Conservation (phyloP, 2,329 filamentous ascomycete species). For the Diaporthe citriasiana region DNA sequence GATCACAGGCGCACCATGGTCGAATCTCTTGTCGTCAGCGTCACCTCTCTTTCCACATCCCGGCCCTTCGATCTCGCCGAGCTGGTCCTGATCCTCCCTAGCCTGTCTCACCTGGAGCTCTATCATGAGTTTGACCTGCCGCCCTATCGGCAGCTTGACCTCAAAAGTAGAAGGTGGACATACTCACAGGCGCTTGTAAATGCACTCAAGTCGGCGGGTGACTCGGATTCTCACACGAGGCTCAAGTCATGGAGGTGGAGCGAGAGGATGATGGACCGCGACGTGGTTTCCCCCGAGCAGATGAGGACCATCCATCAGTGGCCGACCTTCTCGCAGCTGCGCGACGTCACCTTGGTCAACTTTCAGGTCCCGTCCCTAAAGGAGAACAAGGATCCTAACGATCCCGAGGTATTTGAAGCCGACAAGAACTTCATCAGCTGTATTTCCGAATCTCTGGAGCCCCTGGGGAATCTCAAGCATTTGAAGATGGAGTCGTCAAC, state of each 20-base stretch:
- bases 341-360: conserved; percentile 72
- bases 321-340: conserved; percentile 69
- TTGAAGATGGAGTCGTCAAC: conserved; percentile 83
- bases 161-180: conserved; percentile 72
- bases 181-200: conserved; percentile 78
- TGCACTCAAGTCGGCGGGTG: conserved; percentile 66
- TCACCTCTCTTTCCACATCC: conserved; percentile 69
- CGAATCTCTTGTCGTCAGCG: conserved; percentile 77
- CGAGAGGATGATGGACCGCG: conserved; percentile 63
- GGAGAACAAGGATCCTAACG: conserved; percentile 52
- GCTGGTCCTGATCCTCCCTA: conserved; percentile 75
- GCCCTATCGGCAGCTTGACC: conserved; percentile 72
- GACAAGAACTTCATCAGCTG: conserved; percentile 50
- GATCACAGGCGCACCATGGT: conserved; percentile 71
- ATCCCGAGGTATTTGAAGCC: conserved; percentile 57
- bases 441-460: conserved; percentile 63
- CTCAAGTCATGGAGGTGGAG: conserved; percentile 74
- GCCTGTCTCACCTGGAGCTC: conserved; percentile 78
- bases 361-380: conserved; percentile 69
- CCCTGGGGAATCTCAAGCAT: conserved; percentile 74
- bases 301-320: conserved; percentile 67
- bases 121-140: conserved; percentile 78
- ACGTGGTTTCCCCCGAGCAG: conserved; percentile 61
- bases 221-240: conserved; percentile 52
- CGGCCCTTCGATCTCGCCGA: conserved; percentile 60